Evolutionary conservation across 2,329 filamentous ascomycete genomes (phyloP), one percentile per base, ranked within the genome.

Genomic region (Tolypocladium sp.): DNA sequence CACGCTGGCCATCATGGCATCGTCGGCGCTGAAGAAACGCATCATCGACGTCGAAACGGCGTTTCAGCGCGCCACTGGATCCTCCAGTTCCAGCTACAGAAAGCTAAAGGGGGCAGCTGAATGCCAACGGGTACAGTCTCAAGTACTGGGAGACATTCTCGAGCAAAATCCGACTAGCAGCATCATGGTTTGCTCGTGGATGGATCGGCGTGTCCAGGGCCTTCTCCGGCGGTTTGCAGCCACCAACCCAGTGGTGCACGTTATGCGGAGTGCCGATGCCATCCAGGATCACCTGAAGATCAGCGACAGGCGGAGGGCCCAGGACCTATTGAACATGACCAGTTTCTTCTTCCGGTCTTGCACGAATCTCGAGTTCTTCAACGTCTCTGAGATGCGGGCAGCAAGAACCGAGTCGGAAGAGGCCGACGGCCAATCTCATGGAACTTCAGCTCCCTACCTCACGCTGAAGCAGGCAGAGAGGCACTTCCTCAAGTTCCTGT

Each of bases 331-430:
- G 33, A 77, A 80, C 22, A 79, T 81, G 17, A 83, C 80, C 63
- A 79, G 77, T 27, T 74, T 79, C 2, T 80, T 88, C 20, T 85
- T 89, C 64, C 79, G 86, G 55, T 79, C 78, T 2, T 90, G 86
- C 67, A 87, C 86, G 13, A 91, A 90, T 64, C 82, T 88, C 62
- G 89, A 92, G 67, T 92, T 91, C 69, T 91, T 86, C 75, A 91
- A 91, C 64, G 76, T 89, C 20, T 86, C 86, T 2, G 87, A 90
- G 67, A 76, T 73, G 22, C 69, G 68, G 6, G 67, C 73, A 51
- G 40, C 51, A 20, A 55, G 10, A 49, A 54, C 1, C 4, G 25
- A 49, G 44, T 9, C 25, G 3, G 44, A 20, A 9, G 44, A 30
- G 13, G 7, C 44, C 25, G 25, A 49, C 25, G 44, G 44, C 13